Conservation (phyloP, 805 yeast genomes). For the Saturnispora kantuleensis region DNA sequence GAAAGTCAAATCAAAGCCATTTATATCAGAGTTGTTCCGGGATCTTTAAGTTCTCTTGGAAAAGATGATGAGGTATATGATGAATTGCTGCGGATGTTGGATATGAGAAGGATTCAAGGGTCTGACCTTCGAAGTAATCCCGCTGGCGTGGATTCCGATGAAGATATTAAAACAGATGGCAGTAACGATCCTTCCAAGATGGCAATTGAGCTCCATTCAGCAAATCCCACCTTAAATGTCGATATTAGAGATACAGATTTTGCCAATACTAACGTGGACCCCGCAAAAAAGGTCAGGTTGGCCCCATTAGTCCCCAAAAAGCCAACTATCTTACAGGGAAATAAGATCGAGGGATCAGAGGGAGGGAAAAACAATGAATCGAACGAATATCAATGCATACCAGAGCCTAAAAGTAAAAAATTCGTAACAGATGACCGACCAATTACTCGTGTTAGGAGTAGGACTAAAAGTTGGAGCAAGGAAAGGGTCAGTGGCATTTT, state of each 20-base stretch:
- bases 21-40: conserved; percentile 67
- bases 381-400: neutral
- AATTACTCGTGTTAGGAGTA: neutral
- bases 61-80: conserved; percentile 28
- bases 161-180: neutral
- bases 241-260: neutral
- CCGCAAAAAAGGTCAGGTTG: conserved; percentile 7
- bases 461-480: conserved; percentile 4
- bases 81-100: conserved; percentile 16
- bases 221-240: neutral
- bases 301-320: conserved; percentile 40
- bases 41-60: conserved; percentile 48
- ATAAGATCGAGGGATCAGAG: neutral
- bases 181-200: neutral
- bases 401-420: neutral
- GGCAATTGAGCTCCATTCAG: neutral
- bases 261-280: conserved; percentile 6
- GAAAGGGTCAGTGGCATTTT: conserved; percentile 2
- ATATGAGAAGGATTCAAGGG: conserved; percentile 6
- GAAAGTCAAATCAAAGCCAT: conserved; percentile 66
- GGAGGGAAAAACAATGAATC: neutral
- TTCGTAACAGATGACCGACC: neutral
- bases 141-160: conserved; percentile 7
- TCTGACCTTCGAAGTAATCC: conserved; percentile 8
- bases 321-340: conserved; percentile 27